Evolutionary conservation across 2,329 filamentous ascomycete genomes (phyloP).

Genomic region (Colletotrichum limetticola): DNA sequence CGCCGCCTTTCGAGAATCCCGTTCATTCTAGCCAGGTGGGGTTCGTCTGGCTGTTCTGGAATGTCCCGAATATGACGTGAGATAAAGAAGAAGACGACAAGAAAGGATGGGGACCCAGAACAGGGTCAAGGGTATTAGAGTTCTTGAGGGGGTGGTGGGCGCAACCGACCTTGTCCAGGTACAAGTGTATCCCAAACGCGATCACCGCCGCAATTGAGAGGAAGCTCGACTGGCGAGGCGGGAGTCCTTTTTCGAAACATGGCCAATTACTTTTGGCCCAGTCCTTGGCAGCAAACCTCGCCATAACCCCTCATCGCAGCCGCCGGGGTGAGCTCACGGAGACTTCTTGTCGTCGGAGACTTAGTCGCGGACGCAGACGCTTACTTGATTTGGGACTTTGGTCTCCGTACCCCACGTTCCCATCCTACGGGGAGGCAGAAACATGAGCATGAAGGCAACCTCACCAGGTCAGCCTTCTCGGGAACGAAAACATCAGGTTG

Average conservation of each 20-base stretch:
- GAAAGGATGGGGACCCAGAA: neutral
- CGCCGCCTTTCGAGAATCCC: neutral
- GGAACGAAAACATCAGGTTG: neutral
- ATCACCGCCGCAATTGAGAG: neutral
- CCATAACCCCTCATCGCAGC: neutral
- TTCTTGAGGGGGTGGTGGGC: neutral
- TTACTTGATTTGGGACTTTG: neutral
- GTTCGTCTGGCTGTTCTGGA: constrained; percentile 3
- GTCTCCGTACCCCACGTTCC: neutral
- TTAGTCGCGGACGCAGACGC: neutral
- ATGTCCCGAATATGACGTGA: constrained; percentile 33
- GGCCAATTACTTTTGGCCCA: neutral
- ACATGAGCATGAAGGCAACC: neutral
- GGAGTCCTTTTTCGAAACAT: neutral
- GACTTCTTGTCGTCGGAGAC: neutral
- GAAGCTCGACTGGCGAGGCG: neutral
- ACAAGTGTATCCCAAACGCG: constrained; percentile 5
- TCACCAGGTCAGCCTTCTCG: neutral
- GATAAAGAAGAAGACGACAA: neutral
- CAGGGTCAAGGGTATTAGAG: constrained; percentile 9
- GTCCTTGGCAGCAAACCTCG: too few relatives aligned
- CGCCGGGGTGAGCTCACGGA: neutral
- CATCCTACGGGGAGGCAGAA: neutral
- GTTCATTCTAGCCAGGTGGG: neutral
- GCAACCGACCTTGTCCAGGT: constrained; percentile 1